Evolutionary conservation across 306 rosid genomes (phyloP).

Genomic region (Fragaria iinumae): DNA sequence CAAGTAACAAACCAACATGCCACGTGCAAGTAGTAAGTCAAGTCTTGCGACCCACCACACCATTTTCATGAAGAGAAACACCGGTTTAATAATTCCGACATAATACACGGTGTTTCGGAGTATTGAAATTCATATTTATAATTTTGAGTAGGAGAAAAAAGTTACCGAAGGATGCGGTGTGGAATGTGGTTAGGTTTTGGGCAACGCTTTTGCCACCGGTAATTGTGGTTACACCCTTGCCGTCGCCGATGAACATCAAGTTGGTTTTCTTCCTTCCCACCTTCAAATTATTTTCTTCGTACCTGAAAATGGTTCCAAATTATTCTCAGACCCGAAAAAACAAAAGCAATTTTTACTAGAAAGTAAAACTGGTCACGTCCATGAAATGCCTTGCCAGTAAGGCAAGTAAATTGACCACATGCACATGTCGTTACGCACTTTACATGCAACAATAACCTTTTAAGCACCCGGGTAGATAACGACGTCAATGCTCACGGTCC

Average conservation of each 20-base stretch:
- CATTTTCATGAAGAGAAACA: not conserved
- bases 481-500: not conserved
- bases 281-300: constrained; percentile 80
- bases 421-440: not conserved
- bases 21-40: constrained; percentile 32
- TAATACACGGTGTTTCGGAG: not conserved
- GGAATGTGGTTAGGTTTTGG: constrained; percentile 67
- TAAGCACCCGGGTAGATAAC: not conserved
- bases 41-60: constrained; percentile 17
- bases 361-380: not conserved
- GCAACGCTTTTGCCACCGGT: constrained; percentile 49
- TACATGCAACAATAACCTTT: not conserved
- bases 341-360: not conserved
- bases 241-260: constrained; percentile 87
- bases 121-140: not conserved
- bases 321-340: not conserved
- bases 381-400: not conserved
- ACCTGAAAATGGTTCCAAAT: constrained; percentile 34
- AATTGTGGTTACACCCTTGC: constrained; percentile 69
- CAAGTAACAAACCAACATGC: constrained; percentile 7
- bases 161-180: constrained; percentile 88
- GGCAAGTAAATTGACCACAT: not conserved
- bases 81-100: too few relatives aligned
- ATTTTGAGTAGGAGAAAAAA: not conserved
- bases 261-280: constrained; percentile 82